A percentile compares a stretch with the other conserved stretches of the same genome.
phyloP scores from a whole-genome alignment of 78 protist genomes.

The Dictyostelium purpureum region DNA sequence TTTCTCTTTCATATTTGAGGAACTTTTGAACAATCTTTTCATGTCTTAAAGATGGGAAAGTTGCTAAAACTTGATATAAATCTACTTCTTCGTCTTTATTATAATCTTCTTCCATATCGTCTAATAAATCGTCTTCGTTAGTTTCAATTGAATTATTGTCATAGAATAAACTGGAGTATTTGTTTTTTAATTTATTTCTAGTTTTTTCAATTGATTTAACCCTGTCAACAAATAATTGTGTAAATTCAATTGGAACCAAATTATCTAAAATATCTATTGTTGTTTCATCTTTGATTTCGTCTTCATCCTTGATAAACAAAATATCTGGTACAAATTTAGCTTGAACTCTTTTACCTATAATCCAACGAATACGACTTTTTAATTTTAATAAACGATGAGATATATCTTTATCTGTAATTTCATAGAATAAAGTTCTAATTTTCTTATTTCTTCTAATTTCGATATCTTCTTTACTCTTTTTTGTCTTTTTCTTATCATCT shows the following conservation, averaged over 20 bases:
- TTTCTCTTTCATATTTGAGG: not conserved
- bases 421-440: not conserved
- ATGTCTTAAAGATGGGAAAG: conserved; percentile 1
- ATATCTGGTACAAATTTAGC: conserved; percentile 57
- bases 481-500: not conserved
- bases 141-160: not conserved
- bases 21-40: not conserved
- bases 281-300: not conserved
- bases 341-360: conserved; percentile 31
- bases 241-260: not conserved
- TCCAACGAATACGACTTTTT: conserved; percentile 2
- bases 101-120: not conserved
- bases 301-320: conserved; percentile 15
- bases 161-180: conserved; percentile 44
- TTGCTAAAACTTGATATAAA: not conserved
- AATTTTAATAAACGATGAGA: not conserved
- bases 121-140: not conserved
- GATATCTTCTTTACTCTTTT: too few relatives aligned
- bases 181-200: conserved; percentile 1
- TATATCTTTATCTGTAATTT: conserved; percentile 36
- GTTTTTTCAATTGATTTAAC: not conserved
- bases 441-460: not conserved
- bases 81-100: not conserved
- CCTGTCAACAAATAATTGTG: not conserved
- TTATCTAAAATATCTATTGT: conserved; percentile 5